phyloP scores from a whole-genome alignment of 2,329 filamentous ascomycete species.

The Fusarium sp. region DNA sequence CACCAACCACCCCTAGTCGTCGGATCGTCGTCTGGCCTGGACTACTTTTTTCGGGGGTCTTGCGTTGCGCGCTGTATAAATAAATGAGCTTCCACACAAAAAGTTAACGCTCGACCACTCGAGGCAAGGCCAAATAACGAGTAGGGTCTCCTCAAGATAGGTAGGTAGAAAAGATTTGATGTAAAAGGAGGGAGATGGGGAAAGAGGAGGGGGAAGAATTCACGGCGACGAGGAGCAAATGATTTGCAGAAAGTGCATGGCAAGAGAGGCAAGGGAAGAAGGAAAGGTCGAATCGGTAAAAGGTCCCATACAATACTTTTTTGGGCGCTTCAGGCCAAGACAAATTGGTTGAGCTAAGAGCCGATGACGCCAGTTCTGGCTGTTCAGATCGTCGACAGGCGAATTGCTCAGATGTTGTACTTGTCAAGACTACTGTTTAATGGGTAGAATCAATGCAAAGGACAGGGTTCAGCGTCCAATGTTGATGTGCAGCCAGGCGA shows the following conservation, averaged over 20 bases:
- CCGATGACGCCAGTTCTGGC: constrained; percentile 41
- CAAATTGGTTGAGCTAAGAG: constrained; percentile 33
- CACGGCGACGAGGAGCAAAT: constrained; percentile 16
- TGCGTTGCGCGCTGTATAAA: constrained; percentile 19
- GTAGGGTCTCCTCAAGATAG: not conserved
- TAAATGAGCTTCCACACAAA: constrained; percentile 26
- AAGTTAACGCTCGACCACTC: constrained; percentile 2
- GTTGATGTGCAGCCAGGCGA: constrained; percentile 8
- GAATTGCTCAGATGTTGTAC: constrained; percentile 40
- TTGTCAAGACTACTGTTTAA: constrained; percentile 26
- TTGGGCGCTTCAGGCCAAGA: constrained; percentile 26
- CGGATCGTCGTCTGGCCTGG: constrained; percentile 23
- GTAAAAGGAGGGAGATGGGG: not conserved
- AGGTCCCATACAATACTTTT: constrained; percentile 10
- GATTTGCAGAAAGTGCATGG: constrained; percentile 20
- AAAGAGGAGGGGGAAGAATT: not conserved
- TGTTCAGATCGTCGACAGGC: constrained; percentile 42
- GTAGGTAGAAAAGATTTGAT: not conserved
- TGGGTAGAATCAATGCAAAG: constrained; percentile 19
- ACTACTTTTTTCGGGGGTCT: not conserved
- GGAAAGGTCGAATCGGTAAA: constrained; percentile 8
- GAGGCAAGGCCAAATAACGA: constrained; percentile 13
- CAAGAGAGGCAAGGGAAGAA: not conserved
- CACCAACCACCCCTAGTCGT: constrained; percentile 35
- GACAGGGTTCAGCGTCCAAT: constrained; percentile 31